Evolutionary conservation across 2,329 filamentous ascomycete genomes (phyloP).

Genomic region (Aureobasidium sp.): DNA sequence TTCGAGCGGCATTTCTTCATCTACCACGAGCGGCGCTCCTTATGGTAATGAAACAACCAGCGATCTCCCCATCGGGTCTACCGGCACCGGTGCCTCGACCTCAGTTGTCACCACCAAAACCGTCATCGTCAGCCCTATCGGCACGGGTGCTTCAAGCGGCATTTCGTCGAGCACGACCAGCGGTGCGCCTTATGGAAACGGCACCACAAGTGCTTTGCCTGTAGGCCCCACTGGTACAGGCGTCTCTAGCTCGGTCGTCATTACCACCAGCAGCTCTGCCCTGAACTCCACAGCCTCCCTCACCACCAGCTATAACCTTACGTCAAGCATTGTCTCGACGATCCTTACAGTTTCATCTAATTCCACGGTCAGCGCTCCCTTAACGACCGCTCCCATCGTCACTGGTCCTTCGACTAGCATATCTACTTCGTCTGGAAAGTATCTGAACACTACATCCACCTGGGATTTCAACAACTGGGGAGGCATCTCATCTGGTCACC

Average conservation of each 20-base stretch:
- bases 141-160: not conserved
- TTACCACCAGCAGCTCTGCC: not conserved
- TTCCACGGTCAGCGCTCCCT: not conserved
- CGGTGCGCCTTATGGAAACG: not conserved
- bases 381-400: slow-evolving; percentile 7
- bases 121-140: not conserved
- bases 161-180: not conserved
- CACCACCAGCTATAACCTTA: slow-evolving; percentile 5
- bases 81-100: not conserved
- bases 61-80: not conserved
- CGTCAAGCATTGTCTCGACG: not conserved
- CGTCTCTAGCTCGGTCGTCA: not conserved
- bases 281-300: not conserved
- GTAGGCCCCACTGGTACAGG: slow-evolving; percentile 10
- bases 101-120: not conserved
- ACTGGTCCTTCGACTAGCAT: not conserved
- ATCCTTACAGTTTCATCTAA: not conserved
- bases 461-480: slow-evolving; percentile 3
- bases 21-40: not conserved
- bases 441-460: slow-evolving; percentile 2
- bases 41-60: not conserved
- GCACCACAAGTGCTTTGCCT: not conserved
- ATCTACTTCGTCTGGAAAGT: not conserved
- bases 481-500: slow-evolving; percentile 6
- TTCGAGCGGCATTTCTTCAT: not conserved